A percentile compares a stretch with the other conserved stretches of the same genome.
Conservation (phyloP, 2,329 filamentous ascomycete genomes). For the Botrytis fragariae region DNA sequence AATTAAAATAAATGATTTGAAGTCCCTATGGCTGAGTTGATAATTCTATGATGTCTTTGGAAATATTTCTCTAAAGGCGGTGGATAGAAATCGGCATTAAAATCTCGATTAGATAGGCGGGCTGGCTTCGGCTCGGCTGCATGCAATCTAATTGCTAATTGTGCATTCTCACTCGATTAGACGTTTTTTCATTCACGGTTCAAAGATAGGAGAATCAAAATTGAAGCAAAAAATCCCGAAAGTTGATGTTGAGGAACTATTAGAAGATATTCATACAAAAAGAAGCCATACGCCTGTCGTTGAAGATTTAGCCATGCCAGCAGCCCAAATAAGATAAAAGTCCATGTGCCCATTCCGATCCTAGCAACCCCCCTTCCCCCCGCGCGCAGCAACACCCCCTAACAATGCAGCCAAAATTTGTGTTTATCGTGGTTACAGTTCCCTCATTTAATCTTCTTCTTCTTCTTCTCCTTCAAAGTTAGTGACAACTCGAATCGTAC, state of each 20-base stretch:
- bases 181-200: neutral
- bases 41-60: conserved; percentile 8
- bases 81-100: neutral
- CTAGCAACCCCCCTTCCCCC: conserved; percentile 18
- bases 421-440: conserved; percentile 4
- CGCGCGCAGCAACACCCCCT: neutral
- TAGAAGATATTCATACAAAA: conserved; percentile 33
- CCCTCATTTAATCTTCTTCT: conserved; percentile 14
- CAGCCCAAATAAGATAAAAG: conserved; percentile 24
- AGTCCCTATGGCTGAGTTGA: neutral
- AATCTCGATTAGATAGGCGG: neutral
- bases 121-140: neutral
- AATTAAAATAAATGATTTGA: neutral
- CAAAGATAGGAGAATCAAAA: neutral
- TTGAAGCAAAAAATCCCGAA: conserved; percentile 6
- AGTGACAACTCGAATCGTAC: conserved; percentile 30
- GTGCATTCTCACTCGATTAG: neutral
- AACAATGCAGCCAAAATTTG: conserved; percentile 13
- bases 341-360: conserved; percentile 18
- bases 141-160: neutral
- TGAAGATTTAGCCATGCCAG: conserved; percentile 29
- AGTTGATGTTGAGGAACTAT: conserved; percentile 23
- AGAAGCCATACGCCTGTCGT: conserved; percentile 25
- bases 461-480: conserved; percentile 21
- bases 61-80: conserved; percentile 17